Base-by-base conservation (phyloP, 768 basidiomycete species). In the Naganishia kalamii region DNA sequence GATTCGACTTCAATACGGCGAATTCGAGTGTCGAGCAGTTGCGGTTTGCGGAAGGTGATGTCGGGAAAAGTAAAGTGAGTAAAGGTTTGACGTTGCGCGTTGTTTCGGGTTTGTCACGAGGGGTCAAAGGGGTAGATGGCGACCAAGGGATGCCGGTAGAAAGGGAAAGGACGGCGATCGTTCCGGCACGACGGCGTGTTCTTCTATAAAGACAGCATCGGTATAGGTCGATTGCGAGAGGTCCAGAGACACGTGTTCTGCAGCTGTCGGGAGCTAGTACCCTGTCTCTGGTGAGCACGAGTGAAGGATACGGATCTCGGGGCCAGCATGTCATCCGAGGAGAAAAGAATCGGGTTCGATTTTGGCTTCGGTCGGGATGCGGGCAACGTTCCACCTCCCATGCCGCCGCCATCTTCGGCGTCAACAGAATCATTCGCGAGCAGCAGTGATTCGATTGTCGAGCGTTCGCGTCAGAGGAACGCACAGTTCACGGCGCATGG, bases 1-100 rank as follows among this genome's bases (percentile, higher is more conserved):
- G 66, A 21, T 67, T 67, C 51, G 74, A 74, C 27, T 78, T 73
- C 52, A 78, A 78, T 63, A 68, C 73, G 0, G 72, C 72, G 51
- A 65, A 74, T 44, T 71, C 74, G 7, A 72, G 65, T 29, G 70
- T 73, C 0, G 75, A 75, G 65, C 72, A 78, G 44, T 65, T 78
- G 61, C 61, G 73, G 60, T 78, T 70, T 62, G 77, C 77, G 19
- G 75, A 78, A 33, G 77, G 77, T 1, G 77, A 78, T 69, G 75
- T 71, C 13, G 77, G 75, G 13, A 78, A 73, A 27, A 75, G 70
- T 68, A 78, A 76, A 65, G 74, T 74, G 57, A 65, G 74, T 51
- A 54, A 40, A 17, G 17, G 17, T 29, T 5, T n/a, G 4, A 15
- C 17, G 3, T n/a, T 65, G 27, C 15, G 2, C 1, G 4, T 23